These are phyloP conservation scores for Candida argentea DNA, from an alignment of 805 yeast genomes.

Conservation along the genomic window DNA sequence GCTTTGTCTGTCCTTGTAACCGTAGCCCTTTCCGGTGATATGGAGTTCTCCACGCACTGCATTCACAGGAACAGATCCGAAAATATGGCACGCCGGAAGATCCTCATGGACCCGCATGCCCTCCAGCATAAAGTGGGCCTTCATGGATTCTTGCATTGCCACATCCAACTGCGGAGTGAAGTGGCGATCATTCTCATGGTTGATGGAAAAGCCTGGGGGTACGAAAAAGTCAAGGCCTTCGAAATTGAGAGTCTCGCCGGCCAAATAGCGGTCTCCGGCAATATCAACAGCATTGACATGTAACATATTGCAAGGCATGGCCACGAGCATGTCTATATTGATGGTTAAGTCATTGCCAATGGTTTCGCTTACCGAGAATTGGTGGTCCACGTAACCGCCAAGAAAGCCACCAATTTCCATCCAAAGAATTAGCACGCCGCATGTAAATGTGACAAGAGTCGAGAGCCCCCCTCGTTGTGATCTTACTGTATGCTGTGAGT, in stretches of 20 bases:
- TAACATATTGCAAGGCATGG: constrained; percentile 72
- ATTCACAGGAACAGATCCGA: constrained; percentile 75
- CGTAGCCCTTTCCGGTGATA: constrained; percentile 69
- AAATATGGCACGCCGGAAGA: constrained; percentile 77
- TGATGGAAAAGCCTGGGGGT: constrained; percentile 39
- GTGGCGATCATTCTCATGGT: constrained; percentile 35
- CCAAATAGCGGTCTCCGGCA: constrained; percentile 69
- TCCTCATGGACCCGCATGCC: constrained; percentile 39
- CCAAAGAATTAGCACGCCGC: constrained; percentile 64
- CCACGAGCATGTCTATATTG: constrained; percentile 71
- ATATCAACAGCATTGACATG: constrained; percentile 70
- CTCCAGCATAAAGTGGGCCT: constrained; percentile 47
- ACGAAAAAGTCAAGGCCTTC: constrained; percentile 52
- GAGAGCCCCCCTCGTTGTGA: constrained; percentile 72
- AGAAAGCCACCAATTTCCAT: constrained; percentile 75
- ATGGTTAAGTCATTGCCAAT: constrained; percentile 50
- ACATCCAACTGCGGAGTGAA: constrained; percentile 58
- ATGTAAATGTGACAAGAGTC: constrained; percentile 52
- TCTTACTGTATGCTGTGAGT: constrained; percentile 50
- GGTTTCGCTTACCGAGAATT: constrained; percentile 61
- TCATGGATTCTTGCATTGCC: constrained; percentile 52
- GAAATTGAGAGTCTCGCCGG: constrained; percentile 63
- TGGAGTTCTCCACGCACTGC: constrained; percentile 81
- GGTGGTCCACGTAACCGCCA: constrained; percentile 73
- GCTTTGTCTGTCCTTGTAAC: constrained; percentile 40